These are phyloP conservation scores for Sporobolomyces roseus DNA, from an alignment of 768 basidiomycete genomes.

Conservation along the genomic window DNA sequence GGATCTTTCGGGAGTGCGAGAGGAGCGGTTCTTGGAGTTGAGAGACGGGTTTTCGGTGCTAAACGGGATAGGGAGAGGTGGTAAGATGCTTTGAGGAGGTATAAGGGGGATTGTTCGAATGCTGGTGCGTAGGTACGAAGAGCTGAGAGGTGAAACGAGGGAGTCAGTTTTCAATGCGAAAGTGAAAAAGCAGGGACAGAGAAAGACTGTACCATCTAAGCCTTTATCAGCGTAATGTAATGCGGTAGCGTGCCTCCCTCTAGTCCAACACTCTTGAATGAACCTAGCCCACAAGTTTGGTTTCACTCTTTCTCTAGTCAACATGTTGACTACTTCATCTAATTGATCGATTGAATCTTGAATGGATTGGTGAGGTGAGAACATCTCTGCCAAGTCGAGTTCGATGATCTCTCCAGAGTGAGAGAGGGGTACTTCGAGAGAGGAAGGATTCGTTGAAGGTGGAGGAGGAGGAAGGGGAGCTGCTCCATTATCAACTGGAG, in stretches of 20 bases:
- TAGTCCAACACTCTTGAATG: conserved; percentile 48
- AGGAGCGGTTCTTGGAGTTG: conserved; percentile 48
- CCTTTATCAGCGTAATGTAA: conserved; percentile 60
- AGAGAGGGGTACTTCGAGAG: neutral
- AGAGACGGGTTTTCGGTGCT: conserved; percentile 74
- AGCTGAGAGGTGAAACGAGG: too few species aligned
- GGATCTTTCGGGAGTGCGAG: conserved; percentile 15
- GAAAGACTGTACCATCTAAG: conserved; percentile 16
- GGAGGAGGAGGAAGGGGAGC: neutral
- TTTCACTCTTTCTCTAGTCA: conserved; percentile 68
- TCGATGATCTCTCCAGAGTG: conserved; percentile 68
- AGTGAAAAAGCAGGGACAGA: too few species aligned
- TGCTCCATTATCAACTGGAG: neutral
- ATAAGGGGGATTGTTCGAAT: conserved; percentile 61
- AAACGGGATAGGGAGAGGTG: conserved; percentile 71
- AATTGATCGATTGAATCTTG: conserved; percentile 50
- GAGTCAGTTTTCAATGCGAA: too few species aligned
- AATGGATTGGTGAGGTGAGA: conserved; percentile 72
- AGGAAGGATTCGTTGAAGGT: neutral
- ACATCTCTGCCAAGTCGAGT: conserved; percentile 81
- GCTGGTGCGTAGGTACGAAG: conserved; percentile 52
- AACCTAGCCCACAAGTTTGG: conserved; percentile 59
- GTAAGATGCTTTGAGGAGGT: conserved; percentile 78
- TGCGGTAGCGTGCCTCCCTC: conserved; percentile 28
- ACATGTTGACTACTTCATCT: conserved; percentile 55